Base-by-base conservation (phyloP, 2,329 filamentous ascomycete genomes). In the Paraphoma chrysanthemicola region DNA sequence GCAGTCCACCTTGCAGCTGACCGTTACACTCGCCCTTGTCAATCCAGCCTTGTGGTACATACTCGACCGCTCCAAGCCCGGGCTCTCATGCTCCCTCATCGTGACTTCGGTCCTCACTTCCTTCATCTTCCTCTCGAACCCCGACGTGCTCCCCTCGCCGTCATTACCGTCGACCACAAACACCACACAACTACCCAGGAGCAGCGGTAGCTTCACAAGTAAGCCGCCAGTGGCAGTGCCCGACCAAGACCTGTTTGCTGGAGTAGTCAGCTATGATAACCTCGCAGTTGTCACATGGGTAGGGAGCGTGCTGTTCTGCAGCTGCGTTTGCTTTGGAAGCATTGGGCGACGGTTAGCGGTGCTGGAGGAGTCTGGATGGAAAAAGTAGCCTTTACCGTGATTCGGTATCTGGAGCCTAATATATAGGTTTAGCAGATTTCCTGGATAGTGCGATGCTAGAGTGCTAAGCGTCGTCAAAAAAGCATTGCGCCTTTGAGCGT, bases 21-120 rank as follows among this genome's bases (percentile, higher is more conserved):
- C 93, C 1, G 78, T 96, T 28, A 95, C 93, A 1, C 87, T 99
- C 47, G 91, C 93, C 18, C 86, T 98, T 57, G 92, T 90, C 17
- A 98, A 98, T 73, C 94, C 95, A 1, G 90, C 95, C 9, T 81
- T 99, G 16, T 99, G 95, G 95, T 99, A 96, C 78, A 83, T 98
- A 23, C 90, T 99, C 71, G 95, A 99, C 78, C 91, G 94, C 48
- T 95, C 92, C 45, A 88, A 88, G 64, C 86, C 93, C 0, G 95
- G 95, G 4, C 90, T 98, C 65, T 80, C 95, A 33, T 85, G 97
- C 53, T 93, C 92, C 0, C 83, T 88, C 12, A 80, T 86, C 1
- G 88, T 97, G 10, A 90, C 92, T 1, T 73, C 94, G 28, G 79
- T 85, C 1, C 92, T 94, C 7, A 93, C 93, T 9, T 84, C 86